A percentile compares a stretch with the other conserved stretches of the same genome.
These are phyloP conservation scores for Amaranthus hypochondriacus DNA, from an alignment of 148 eudicot genomes.

Conservation along the genomic window DNA sequence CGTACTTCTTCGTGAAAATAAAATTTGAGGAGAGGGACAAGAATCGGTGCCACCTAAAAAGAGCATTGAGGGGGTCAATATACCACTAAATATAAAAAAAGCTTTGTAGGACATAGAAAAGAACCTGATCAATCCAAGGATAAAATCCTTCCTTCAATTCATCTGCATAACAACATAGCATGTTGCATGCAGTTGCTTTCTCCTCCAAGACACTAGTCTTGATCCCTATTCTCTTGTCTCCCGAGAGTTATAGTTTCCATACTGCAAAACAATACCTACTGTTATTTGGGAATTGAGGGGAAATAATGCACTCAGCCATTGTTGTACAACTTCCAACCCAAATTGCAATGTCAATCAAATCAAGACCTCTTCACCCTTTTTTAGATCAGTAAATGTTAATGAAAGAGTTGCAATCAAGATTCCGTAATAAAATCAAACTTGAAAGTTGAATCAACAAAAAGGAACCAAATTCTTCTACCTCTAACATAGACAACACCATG, in stretches of 20 bases:
- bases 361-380: neutral
- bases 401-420: neutral
- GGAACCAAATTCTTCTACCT: conserved; percentile 8
- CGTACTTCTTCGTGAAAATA: conserved; percentile 98
- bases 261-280: conserved; percentile 37
- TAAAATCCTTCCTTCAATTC: conserved; percentile 97
- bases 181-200: conserved; percentile 98
- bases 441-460: neutral
- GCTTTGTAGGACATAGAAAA: conserved; percentile 10
- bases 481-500: neutral
- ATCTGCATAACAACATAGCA: conserved; percentile 97
- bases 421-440: neutral
- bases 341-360: neutral
- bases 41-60: conserved; percentile 80
- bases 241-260: conserved; percentile 99
- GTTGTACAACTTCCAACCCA: neutral
- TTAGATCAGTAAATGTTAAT: neutral
- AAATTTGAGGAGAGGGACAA: conserved; percentile 92
- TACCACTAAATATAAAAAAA: neutral
- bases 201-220: conserved; percentile 98
- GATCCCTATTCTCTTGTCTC: conserved; percentile 95
- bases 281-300: neutral
- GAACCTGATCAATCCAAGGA: conserved; percentile 99
- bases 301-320: neutral
- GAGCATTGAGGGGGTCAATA: neutral